phyloP scores from a whole-genome alignment of 108 stramenopile genomes.

The Asterionellopsis glacialis region DNA sequence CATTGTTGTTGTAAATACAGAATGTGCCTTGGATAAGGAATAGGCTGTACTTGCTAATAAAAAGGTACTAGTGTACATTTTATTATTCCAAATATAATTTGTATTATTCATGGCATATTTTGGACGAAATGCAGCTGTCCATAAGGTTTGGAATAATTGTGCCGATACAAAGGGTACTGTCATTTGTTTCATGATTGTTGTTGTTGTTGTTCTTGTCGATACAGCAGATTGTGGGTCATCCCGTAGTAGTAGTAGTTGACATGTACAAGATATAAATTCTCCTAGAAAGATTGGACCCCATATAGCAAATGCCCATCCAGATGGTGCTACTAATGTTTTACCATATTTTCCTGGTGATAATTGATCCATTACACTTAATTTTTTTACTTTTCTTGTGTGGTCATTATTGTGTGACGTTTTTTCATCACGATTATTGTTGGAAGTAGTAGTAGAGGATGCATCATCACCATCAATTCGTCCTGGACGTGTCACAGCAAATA shows the following conservation, averaged over 20 bases:
- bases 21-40: conserved; percentile 47
- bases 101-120: conserved; percentile 13
- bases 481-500: conserved; percentile 6
- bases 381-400: too few species aligned
- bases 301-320: conserved; percentile 72
- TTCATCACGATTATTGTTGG: too few species aligned
- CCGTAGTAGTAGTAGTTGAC: conserved; percentile 24
- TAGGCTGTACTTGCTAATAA: conserved; percentile 57
- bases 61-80: conserved; percentile 34
- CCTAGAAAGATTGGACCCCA: conserved; percentile 78
- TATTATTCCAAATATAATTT: conserved; percentile 11
- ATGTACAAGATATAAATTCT: conserved; percentile 39
- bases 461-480: conserved; percentile 18
- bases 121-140: conserved; percentile 69
- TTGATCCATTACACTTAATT: conserved; percentile 1
- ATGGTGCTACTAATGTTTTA: conserved; percentile 51
- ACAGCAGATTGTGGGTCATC: conserved; percentile 16
- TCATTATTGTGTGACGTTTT: too few species aligned
- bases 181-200: conserved; percentile 5
- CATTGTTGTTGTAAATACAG: conserved; percentile 5
- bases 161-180: conserved; percentile 58
- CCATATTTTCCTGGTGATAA: conserved; percentile 4
- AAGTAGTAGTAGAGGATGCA: too few species aligned
- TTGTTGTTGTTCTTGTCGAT: too few species aligned
- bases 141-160: conserved; percentile 55